These are phyloP conservation scores for Pseudognaphalium luteoalbum DNA, from an alignment of 129 eudicot species.

Conservation along the genomic window DNA sequence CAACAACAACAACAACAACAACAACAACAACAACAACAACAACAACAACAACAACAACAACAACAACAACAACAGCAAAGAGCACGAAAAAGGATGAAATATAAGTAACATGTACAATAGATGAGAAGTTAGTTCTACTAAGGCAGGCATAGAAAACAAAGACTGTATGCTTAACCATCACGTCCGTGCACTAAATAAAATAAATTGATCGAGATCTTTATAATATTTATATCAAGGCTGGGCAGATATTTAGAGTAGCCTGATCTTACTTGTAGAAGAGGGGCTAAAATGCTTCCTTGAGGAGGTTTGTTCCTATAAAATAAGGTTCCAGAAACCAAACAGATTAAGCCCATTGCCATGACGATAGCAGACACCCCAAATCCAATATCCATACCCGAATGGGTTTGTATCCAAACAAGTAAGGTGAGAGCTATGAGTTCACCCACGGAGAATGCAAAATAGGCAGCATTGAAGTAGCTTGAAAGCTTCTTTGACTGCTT, in stretches of 20 bases:
- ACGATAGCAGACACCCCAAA: slow-evolving; percentile 90
- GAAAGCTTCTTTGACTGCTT: slow-evolving; percentile 84
- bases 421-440: slow-evolving; percentile 88
- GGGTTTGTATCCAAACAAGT: slow-evolving; percentile 87
- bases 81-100: not conserved
- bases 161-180: slow-evolving; percentile 30
- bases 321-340: slow-evolving; percentile 68
- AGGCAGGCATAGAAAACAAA: slow-evolving; percentile 15
- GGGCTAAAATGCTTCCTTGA: slow-evolving; percentile 70
- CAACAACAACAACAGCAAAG: not conserved
- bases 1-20: not conserved
- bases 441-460: slow-evolving; percentile 85
- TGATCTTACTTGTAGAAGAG: slow-evolving; percentile 67
- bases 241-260: not conserved
- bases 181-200: slow-evolving; percentile 16
- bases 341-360: slow-evolving; percentile 78
- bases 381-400: slow-evolving; percentile 95
- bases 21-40: not conserved
- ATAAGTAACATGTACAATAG: slow-evolving; percentile 9
- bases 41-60: not conserved
- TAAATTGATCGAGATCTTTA: not conserved
- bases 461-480: slow-evolving; percentile 91
- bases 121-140: not conserved
- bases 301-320: slow-evolving; percentile 82
- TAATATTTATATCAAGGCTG: not conserved